Percentiles rank a stretch among this genome's conserved stretches.
Conservation (phyloP, 805 yeast species). For the Pichia nanzhaoensis region DNA sequence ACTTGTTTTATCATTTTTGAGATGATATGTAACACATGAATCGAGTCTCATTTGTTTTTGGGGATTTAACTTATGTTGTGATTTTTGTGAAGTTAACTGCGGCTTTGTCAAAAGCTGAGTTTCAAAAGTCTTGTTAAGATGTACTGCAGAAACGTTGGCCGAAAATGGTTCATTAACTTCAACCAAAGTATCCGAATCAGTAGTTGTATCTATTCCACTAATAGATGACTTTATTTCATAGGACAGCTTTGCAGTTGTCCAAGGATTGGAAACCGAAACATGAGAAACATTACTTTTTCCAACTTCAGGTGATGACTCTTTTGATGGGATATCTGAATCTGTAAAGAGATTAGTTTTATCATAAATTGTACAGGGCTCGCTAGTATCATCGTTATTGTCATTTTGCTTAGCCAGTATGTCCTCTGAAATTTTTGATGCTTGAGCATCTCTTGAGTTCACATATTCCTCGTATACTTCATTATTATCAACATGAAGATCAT, state of each 20-base stretch:
- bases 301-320: neutral
- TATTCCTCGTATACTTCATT: neutral
- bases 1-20: neutral
- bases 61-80: no score
- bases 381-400: neutral
- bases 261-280: conserved; percentile 20
- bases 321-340: neutral
- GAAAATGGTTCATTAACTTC: no score
- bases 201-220: conserved; percentile 1
- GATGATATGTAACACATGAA: no score
- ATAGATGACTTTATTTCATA: conserved; percentile 12
- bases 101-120: no score
- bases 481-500: neutral
- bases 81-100: no score
- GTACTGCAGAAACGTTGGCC: neutral
- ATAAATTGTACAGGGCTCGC: conserved; percentile 12
- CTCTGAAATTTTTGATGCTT: no score
- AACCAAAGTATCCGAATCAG: no score
- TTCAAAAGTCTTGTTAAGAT: no score
- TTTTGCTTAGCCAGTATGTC: neutral
- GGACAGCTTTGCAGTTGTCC: conserved; percentile 8
- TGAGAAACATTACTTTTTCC: neutral
- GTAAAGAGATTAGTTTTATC: conserved; percentile 8
- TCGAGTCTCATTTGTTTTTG: neutral
- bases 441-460: no score